Evolutionary conservation across 2,329 filamentous ascomycete species (phyloP).

Genomic region (Didymella arachidicola): DNA sequence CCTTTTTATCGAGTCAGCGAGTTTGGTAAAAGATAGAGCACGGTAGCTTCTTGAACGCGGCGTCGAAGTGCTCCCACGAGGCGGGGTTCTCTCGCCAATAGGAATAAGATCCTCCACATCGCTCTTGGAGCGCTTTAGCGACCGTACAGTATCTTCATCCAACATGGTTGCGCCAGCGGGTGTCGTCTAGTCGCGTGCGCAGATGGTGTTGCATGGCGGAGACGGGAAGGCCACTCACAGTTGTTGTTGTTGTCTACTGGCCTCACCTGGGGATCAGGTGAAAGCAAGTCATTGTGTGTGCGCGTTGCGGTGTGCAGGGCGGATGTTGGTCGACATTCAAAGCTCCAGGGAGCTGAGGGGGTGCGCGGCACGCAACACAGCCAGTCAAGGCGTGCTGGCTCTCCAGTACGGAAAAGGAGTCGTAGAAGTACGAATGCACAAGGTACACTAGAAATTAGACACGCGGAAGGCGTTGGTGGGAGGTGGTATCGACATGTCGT

Average conservation of each 20-base stretch:
- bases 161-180: conserved; percentile 26
- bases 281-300: conserved; percentile 36
- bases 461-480: conserved; percentile 6
- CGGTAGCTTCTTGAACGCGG: conserved; percentile 23
- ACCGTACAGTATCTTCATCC: conserved; percentile 27
- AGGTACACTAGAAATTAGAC: conserved; percentile 9
- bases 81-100: conserved; percentile 26
- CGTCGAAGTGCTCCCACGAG: conserved; percentile 18
- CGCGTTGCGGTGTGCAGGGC: conserved; percentile 31
- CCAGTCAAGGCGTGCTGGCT: conserved; percentile 12
- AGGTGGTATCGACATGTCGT: conserved; percentile 15
- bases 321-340: conserved; percentile 31
- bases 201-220: conserved; percentile 17
- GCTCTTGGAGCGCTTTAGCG: conserved; percentile 30
- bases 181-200: conserved; percentile 3
- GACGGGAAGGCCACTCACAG: conserved; percentile 33
- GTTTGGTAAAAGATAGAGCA: conserved; percentile 39
- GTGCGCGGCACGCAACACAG: conserved; percentile 11
- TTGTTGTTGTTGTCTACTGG: conserved; percentile 21
- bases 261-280: conserved; percentile 32
- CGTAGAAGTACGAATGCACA: not conserved
- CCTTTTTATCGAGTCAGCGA: conserved; percentile 38
- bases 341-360: conserved; percentile 19
- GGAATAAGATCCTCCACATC: conserved; percentile 25
- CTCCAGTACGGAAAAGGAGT: not conserved